Percentiles rank a stretch among this genome's conserved stretches.
Conservation (phyloP, 2,329 filamentous ascomycete genomes). For the Nigrograna mackinnonii region DNA sequence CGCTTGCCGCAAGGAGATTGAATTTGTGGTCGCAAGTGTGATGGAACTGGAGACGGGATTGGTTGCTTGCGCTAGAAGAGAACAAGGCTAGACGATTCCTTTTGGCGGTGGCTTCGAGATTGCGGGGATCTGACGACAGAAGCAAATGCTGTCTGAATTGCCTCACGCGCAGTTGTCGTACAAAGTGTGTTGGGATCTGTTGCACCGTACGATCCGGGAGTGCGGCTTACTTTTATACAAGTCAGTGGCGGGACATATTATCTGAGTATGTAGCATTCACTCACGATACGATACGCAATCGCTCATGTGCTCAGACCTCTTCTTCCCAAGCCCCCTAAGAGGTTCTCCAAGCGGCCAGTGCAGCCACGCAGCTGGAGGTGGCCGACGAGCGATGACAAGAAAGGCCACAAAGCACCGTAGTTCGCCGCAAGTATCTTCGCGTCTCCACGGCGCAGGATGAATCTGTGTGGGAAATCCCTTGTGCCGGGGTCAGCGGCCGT, state of each 20-base stretch:
- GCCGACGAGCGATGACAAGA: constrained; percentile 19
- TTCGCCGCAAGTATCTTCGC: constrained; percentile 22
- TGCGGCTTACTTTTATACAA: too few species aligned
- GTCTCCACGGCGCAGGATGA: constrained; percentile 26
- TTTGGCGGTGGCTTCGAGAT: constrained; percentile 18
- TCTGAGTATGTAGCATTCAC: constrained; percentile 24
- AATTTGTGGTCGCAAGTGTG: background rate
- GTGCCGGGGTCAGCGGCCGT: constrained; percentile 15
- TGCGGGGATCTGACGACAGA: constrained; percentile 22
- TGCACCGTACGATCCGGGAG: too few species aligned
- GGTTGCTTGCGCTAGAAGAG: constrained; percentile 10
- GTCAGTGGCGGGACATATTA: background rate
- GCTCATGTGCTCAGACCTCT: constrained; percentile 11
- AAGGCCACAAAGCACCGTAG: constrained; percentile 19
- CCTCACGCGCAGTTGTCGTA: too few species aligned
- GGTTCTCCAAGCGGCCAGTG: constrained; percentile 8
- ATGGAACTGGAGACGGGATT: constrained; percentile 5
- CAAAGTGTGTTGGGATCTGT: too few species aligned
- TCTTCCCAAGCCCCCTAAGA: constrained; percentile 21
- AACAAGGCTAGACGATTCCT: constrained; percentile 12
- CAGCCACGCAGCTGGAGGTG: constrained; percentile 27
- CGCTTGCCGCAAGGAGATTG: background rate
- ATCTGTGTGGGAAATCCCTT: constrained; percentile 14
- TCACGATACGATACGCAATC: constrained; percentile 33
- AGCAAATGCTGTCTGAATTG: background rate